A percentile compares a stretch with the other conserved stretches of the same genome.
phyloP scores from a whole-genome alignment of 169 alveolate species.

The Plasmodium inui region DNA sequence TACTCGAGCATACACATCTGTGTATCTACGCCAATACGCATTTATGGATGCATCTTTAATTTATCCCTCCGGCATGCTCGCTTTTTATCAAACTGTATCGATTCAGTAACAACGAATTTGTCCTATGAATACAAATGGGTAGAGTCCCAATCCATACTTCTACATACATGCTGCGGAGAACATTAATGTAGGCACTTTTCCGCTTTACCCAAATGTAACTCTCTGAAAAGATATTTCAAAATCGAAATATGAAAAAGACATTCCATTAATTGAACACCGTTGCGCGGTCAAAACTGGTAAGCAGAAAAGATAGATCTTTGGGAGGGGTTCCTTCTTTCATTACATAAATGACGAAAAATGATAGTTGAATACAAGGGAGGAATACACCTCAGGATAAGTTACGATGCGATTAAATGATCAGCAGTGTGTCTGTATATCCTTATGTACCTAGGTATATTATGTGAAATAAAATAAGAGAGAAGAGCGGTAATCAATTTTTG shows the following conservation, averaged over 20 bases:
- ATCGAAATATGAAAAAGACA: background rate
- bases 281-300: background rate
- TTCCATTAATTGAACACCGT: background rate
- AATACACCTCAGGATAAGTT: background rate
- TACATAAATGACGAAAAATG: background rate
- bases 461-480: background rate
- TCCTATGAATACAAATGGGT: background rate
- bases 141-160: background rate
- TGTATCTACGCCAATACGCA: background rate
- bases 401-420: background rate
- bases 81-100: background rate
- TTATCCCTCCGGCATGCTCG: background rate
- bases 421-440: background rate
- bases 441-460: background rate
- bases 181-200: background rate
- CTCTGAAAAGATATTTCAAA: background rate
- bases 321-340: background rate
- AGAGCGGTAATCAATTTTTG: background rate
- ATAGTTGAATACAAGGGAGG: background rate
- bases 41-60: no score
- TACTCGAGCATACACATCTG: background rate
- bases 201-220: background rate
- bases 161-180: background rate
- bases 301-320: background rate
- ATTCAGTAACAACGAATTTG: background rate